These are phyloP conservation scores for Boletus edulis DNA, from an alignment of 768 basidiomycete species.

Conservation along the genomic window DNA sequence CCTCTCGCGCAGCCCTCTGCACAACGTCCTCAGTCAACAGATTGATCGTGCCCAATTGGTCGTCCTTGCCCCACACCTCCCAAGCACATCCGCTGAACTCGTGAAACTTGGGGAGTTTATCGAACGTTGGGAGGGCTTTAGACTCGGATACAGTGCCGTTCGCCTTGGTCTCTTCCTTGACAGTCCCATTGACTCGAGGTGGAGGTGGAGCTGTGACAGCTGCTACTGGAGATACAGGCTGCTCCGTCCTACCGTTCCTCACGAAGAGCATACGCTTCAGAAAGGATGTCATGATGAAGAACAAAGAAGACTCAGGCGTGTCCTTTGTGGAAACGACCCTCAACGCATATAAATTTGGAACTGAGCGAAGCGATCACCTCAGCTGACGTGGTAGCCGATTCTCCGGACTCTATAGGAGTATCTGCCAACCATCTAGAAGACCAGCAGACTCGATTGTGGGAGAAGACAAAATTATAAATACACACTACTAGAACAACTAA, in stretches of 20 bases:
- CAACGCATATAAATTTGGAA: not conserved
- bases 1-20: constrained; percentile 52
- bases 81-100: constrained; percentile 60
- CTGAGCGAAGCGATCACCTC: too few species aligned
- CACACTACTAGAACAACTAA: constrained; percentile 22
- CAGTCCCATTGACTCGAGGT: not conserved
- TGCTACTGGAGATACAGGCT: not conserved
- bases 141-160: constrained; percentile 7
- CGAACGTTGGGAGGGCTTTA: constrained; percentile 42
- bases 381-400: too few species aligned
- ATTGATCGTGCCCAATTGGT: constrained; percentile 67
- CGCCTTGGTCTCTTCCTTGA: not conserved
- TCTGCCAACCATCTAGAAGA: not conserved
- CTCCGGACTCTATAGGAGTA: too few species aligned
- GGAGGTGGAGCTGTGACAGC: not conserved
- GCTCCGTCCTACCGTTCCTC: constrained; percentile 8
- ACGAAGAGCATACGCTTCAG: constrained; percentile 15
- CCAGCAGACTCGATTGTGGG: constrained; percentile 9
- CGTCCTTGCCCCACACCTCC: constrained; percentile 64
- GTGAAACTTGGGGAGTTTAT: constrained; percentile 45
- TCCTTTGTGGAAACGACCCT: not conserved
- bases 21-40: constrained; percentile 63
- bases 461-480: constrained; percentile 23
- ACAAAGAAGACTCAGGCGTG: not conserved
- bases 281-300: constrained; percentile 13